Evolutionary conservation across 441 rosid species (phyloP).

Genomic region (Adansonia madagascariensis): DNA sequence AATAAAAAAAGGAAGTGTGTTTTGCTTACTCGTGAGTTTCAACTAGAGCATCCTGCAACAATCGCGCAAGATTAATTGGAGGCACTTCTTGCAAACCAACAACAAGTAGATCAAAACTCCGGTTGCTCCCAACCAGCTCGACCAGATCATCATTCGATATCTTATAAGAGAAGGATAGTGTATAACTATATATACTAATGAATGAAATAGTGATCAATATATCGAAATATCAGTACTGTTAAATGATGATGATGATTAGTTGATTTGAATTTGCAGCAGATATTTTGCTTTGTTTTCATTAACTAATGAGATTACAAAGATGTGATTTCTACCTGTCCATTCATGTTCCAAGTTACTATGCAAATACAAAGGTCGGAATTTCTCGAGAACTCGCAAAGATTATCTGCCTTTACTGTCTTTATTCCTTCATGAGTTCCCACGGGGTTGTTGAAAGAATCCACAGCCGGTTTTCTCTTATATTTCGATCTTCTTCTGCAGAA

Average conservation of each 20-base stretch:
- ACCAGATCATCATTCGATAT: constrained; percentile 55
- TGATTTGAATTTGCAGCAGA: not conserved
- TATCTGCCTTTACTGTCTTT: constrained; percentile 45
- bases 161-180: constrained; percentile 28
- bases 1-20: not conserved
- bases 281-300: not conserved
- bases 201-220: not conserved
- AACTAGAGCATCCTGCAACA: constrained; percentile 51
- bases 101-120: constrained; percentile 59
- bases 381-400: constrained; percentile 50
- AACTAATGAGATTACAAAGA: not conserved
- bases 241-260: not conserved
- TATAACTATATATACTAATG: not conserved
- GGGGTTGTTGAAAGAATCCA: constrained; percentile 17
- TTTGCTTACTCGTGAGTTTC: constrained; percentile 57
- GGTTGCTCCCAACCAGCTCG: constrained; percentile 56
- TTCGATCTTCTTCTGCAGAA: constrained; percentile 30
- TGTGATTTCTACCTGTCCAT: constrained; percentile 54
- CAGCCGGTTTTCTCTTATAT: constrained; percentile 27
- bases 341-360: constrained; percentile 78
- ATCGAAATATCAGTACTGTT: not conserved
- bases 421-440: constrained; percentile 48
- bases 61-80: constrained; percentile 41
- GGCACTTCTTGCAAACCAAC: constrained; percentile 81
- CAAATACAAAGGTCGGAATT: constrained; percentile 64